Base-by-base conservation (phyloP, 345 rosid genomes). In the Nephelium lappaceum region DNA sequence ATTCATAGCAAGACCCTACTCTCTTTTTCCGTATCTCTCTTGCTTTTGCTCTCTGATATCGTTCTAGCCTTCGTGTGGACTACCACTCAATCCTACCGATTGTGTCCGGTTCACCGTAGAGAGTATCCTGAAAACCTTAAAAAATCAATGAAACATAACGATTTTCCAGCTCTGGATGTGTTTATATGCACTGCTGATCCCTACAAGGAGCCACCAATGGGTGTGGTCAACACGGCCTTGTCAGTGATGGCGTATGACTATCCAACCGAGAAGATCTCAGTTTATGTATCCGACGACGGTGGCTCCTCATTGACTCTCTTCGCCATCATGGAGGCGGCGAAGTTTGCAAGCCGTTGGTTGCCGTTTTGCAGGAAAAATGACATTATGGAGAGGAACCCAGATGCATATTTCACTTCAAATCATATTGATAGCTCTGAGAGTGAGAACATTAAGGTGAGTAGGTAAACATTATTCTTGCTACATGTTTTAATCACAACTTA, bases 171-270 rank as follows among this genome's bases (percentile, higher is more conserved):
- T 14, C 8, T 95, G 47, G 98, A 95, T 45, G 86, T 95, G 80
- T 91, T 93, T 70, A 77, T 95, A 60, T 95, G 98, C 91, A 93
- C 98, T 14, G 97, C 98, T 41, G 98, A 93, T 82, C 98, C 98
- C 0, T 87, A 82, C 84, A 95, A 89, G 81, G 98, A 95, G 81
- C 98, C 97, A 9, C 98, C 98, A 0, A 72, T 89, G 9, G 81
- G 80, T 61, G 93, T 88, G 55, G 95, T 85, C 67, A 93, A 89
- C 88, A 92, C 98, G 1, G 92, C 87, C 9, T 82, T 95, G 69
- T 95, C 98, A 0, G 91, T 88, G 61, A 85, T 95, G 94, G 94
- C 91, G 1, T 95, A 89, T 21, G 91, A 91, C 39, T 95, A 95
- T 78, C 98, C 98, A 3, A 16, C 84, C 2, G 87, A 89, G 73